Conservation (phyloP, 1,284 basidiomycete genomes). For the Chalciporus sp. region DNA sequence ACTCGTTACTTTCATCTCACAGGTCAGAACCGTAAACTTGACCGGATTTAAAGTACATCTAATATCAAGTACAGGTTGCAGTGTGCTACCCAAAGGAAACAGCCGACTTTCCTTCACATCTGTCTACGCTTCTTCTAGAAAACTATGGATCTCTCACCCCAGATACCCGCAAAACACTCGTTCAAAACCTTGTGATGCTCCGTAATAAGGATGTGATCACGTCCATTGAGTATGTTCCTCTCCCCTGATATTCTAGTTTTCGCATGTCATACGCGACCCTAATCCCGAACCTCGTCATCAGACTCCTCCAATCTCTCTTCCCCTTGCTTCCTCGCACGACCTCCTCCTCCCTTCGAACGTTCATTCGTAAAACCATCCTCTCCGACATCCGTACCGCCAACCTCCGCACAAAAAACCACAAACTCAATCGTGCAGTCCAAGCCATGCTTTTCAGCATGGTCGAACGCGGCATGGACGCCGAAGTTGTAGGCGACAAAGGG, state of each 20-base stretch:
- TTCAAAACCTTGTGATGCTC: constrained; percentile 91
- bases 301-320: constrained; percentile 89
- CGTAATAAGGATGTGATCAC: constrained; percentile 92
- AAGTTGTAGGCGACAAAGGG: constrained; percentile 81
- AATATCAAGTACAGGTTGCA: constrained; percentile 57
- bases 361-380: constrained; percentile 95
- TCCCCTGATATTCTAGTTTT: not conserved
- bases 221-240: constrained; percentile 79
- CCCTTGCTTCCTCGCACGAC: constrained; percentile 91
- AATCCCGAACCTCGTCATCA: constrained; percentile 35
- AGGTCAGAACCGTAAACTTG: constrained; percentile 47
- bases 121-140: constrained; percentile 77
- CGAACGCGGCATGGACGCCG: constrained; percentile 84
- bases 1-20: constrained; percentile 84
- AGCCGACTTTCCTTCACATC: constrained; percentile 76
- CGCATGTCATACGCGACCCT: not conserved
- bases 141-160: constrained; percentile 72
- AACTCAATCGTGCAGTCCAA: constrained; percentile 95
- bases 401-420: constrained; percentile 87
- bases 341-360: constrained; percentile 79
- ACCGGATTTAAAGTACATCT: not conserved
- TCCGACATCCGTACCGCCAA: constrained; percentile 95
- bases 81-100: constrained; percentile 91
- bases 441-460: constrained; percentile 97
- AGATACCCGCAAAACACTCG: constrained; percentile 80